Evolutionary conservation across 2,329 filamentous ascomycete species (phyloP), one percentile per base, ranked within the genome.

Genomic region (Beauveria asiatica): DNA sequence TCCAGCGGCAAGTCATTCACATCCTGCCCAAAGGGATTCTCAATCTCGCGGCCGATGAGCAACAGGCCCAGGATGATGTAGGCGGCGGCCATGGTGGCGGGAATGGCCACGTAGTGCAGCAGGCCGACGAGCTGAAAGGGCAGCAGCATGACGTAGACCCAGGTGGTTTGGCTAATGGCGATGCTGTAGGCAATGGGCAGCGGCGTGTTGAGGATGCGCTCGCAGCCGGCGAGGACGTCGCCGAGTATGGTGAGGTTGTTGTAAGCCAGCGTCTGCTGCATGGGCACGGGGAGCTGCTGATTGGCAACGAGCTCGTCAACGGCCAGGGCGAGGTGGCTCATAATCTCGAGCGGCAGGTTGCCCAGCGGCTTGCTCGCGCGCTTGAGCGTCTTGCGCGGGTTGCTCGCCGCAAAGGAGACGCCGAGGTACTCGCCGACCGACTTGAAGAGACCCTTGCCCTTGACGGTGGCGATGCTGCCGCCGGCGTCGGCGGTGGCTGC

Each of bases 101-200:
- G 90, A 64, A 94, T 92, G 13, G 90, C 87, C 64, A 92, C 80
- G 86, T 87, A 94, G 8, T 73, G 66, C 1, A 95, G 82, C 3
- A 74, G 70, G 0, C 72, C 69, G 69, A 83, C 83, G 7, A 95
- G 83, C 74, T 95, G 90, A 79, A 94, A 94, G 6, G 90, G 90
- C 1, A 95, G 80, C 37, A 90, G 80, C 66, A 91, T 75, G 57
- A 94, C 85, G 74, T 94, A 95, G 56, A 92, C 82, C 84, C 89
- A 92, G 37, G 90, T 90, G 69, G 94, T 93, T 71, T 95, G 90
- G 21, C 86, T 85, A 70, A 94, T 92, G 67, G 89, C 84, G 67
- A 95, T 94, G 65, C 83, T 85, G 76, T 95, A 95, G 51, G 90
- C 90, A 60, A 91, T 82, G 2, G 90, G 90, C 0, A 95, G 81